Base-by-base conservation (phyloP, 495 filamentous ascomycete species). In the Mycothermus thermophilus region DNA sequence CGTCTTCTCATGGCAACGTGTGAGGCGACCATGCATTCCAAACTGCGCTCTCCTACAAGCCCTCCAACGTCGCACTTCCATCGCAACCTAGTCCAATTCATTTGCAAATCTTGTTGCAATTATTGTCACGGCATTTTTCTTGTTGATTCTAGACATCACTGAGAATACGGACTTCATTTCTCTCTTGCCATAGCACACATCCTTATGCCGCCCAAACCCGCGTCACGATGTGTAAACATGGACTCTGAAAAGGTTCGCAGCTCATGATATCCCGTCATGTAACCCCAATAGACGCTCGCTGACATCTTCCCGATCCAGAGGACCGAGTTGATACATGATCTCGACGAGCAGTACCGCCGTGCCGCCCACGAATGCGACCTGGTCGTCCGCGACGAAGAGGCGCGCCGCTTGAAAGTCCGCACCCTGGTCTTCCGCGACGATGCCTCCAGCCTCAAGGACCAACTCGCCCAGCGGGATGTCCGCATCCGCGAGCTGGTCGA, bases 371-470 rank as follows among this genome's bases (percentile, higher is more conserved):
- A 71, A 29, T 62, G 76, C 14, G 62, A 77, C 27, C 50, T 74
- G 9, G 48, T 87, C 27, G 53, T 71, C 33, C 77, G 79, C 51
- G 64, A 77, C 24, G 86, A 94, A 52, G 70, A 69, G 34, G 60
- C 65, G 16, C 73, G 86, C 8, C 60, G 72, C 39, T 47, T 77
- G 25, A 69, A 73, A 32, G 60, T 88, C 41, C 71, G 80, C 29
- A 61, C 75, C 30, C 52, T 85, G 12, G 46, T 88, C 22, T 62
- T 81, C 19, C 67, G 78, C 34, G 74, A 84, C 40, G 80, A 93
- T 35, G 78, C 78, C 27, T 35, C 47, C 4, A 39, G 47, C 1
- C 41, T 64, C 12, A 54, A 59, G 19, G 58, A 61, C 19, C 46
- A 57, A 27, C 29, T 64, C 23, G 42, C 44, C 22, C 47, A 55